Evolutionary conservation across 2,329 filamentous ascomycete genomes (phyloP).

Genomic region (Apiospora hydei): DNA sequence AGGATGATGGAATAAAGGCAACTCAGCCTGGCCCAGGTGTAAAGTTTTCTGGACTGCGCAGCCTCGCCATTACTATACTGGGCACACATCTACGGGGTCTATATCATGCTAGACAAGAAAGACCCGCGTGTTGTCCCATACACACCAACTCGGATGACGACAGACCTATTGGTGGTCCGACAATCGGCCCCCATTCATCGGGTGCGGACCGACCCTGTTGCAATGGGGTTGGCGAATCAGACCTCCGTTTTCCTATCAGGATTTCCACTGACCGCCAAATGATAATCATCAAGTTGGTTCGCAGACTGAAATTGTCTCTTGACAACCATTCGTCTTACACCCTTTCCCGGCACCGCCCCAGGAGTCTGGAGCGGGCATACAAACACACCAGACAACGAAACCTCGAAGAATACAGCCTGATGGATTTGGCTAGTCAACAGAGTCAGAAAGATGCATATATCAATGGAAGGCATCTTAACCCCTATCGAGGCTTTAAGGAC

Average conservation of each 20-base stretch:
- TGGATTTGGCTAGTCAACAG: background rate
- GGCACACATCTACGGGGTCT: background rate
- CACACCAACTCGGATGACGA: background rate
- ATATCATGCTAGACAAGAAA: background rate
- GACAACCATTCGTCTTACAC: constrained; percentile 1
- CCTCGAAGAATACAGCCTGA: background rate
- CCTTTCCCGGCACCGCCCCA: background rate
- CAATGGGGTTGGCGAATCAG: background rate
- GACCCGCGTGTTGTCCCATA: background rate
- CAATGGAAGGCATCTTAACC: background rate
- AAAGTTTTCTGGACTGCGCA: background rate
- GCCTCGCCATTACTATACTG: background rate
- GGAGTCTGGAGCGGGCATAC: background rate
- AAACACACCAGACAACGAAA: background rate
- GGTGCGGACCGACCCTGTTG: background rate
- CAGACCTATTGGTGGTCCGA: background rate
- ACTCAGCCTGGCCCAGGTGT: background rate
- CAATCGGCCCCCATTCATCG: background rate
- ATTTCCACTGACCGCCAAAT: background rate
- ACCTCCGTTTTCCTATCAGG: background rate
- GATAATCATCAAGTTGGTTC: background rate
- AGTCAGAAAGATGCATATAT: background rate
- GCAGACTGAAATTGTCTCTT: background rate
- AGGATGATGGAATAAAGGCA: background rate
- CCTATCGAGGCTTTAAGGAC: background rate